Evolutionary conservation across 1,139 yeast genomes (phyloP).

Genomic region (Nadsonia starkeyi-henricii): DNA sequence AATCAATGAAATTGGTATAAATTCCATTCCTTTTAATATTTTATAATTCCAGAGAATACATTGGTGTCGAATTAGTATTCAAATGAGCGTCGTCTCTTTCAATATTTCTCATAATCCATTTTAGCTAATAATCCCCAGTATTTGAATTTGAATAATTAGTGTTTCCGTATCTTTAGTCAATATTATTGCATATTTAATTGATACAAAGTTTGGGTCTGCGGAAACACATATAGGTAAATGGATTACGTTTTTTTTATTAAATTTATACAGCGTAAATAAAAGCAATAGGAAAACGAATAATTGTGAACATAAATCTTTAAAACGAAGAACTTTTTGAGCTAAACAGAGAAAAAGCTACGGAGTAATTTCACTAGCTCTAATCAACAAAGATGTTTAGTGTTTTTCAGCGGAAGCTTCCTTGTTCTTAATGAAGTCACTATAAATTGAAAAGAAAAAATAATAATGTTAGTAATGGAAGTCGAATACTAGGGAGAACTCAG

Average conservation of each 20-base stretch:
- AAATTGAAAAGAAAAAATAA: neutral
- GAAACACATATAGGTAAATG: neutral
- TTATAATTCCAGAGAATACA: too few species aligned
- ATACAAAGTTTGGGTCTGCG: neutral
- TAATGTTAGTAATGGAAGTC: neutral
- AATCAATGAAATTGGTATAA: neutral
- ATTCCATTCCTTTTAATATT: too few species aligned
- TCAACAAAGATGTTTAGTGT: slow-evolving; percentile 11
- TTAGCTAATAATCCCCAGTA: too few species aligned
- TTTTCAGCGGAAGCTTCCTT: slow-evolving; percentile 18
- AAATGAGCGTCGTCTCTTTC: too few species aligned
- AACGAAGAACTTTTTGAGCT: neutral
- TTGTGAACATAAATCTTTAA: neutral
- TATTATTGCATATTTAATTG: neutral
- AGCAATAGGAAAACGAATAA: neutral
- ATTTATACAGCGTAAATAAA: neutral
- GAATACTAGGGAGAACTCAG: neutral
- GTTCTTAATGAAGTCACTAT: slow-evolving; percentile 28
- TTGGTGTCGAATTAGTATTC: too few species aligned
- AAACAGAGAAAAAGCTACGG: neutral
- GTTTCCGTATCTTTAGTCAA: too few species aligned
- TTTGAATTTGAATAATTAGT: too few species aligned
- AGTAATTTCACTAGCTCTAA: neutral
- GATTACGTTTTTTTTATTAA: neutral
- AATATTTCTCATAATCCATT: too few species aligned